Evolutionary conservation across 2,329 filamentous ascomycete genomes (phyloP).

Genomic region (Neofusicoccum laricinum): DNA sequence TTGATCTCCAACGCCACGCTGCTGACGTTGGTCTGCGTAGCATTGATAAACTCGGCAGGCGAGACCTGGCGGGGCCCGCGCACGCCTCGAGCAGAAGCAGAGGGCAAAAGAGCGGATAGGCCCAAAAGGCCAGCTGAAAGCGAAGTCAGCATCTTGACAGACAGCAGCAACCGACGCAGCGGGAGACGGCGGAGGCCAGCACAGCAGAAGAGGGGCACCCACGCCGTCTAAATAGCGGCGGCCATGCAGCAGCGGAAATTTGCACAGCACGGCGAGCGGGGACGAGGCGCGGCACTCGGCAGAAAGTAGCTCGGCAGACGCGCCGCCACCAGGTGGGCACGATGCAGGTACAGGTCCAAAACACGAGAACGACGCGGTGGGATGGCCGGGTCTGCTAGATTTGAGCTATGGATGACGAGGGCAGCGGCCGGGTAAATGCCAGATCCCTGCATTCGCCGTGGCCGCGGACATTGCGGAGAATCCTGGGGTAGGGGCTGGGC

Average conservation of each 20-base stretch:
- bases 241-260: not conserved
- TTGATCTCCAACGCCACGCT: slow-evolving; percentile 10
- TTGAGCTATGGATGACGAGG: not conserved
- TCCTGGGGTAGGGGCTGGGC: not conserved
- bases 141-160: not conserved
- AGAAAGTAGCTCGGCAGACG: slow-evolving; percentile 1
- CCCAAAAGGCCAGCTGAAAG: slow-evolving; percentile 1
- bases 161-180: not conserved
- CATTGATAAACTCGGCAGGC: slow-evolving; percentile 7
- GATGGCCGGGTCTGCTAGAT: not conserved
- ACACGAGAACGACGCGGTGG: slow-evolving; percentile 5
- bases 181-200: not conserved
- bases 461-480: not conserved
- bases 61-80: not conserved
- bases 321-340: not conserved
- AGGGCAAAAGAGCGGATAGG: slow-evolving; percentile 12
- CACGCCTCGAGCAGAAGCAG: not conserved
- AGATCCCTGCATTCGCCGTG: not conserved
- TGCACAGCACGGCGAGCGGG: not conserved
- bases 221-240: not conserved
- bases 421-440: not conserved
- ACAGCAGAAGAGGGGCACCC: not conserved
- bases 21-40: slow-evolving; percentile 9
- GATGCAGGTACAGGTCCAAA: slow-evolving; percentile 1
- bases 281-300: not conserved